Conservation (phyloP, 257 asterid genomes). For the Solanum medicagineum region DNA sequence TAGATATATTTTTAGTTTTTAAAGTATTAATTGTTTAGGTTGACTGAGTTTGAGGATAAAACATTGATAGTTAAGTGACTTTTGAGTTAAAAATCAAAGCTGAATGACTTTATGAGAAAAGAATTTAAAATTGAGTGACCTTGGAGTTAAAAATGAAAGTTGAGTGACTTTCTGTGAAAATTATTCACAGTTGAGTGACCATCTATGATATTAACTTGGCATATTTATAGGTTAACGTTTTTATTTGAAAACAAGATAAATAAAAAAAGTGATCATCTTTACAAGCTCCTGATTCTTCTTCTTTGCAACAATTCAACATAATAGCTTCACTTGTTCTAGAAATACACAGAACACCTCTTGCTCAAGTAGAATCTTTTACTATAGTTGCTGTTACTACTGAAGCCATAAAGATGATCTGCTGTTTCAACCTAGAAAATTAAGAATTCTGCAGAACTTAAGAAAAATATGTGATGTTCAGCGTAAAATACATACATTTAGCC, state of each 20-base stretch:
- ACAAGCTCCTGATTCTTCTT: background rate
- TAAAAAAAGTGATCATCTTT: background rate
- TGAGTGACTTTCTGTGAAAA: too few relatives aligned
- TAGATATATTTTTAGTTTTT: too few relatives aligned
- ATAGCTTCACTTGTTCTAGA: background rate
- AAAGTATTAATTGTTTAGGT: too few relatives aligned
- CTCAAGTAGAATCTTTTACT: background rate
- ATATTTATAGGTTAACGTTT: too few relatives aligned
- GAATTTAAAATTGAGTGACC: too few relatives aligned
- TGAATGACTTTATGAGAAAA: too few relatives aligned
- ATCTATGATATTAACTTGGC: too few relatives aligned
- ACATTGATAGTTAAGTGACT: too few relatives aligned
- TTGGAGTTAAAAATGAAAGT: too few relatives aligned
- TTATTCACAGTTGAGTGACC: too few relatives aligned
- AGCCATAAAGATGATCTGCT: background rate
- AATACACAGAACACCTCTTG: background rate
- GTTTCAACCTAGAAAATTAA: background rate
- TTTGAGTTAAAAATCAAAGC: too few relatives aligned
- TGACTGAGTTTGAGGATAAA: too few relatives aligned
- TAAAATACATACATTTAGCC: background rate
- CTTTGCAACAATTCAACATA: background rate
- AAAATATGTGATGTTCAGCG: background rate
- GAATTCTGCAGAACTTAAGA: background rate
- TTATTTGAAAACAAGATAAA: background rate
- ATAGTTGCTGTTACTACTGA: background rate